These are phyloP conservation scores for Yamadazyma nakazawae DNA, from an alignment of 805 yeast genomes.

Conservation along the genomic window DNA sequence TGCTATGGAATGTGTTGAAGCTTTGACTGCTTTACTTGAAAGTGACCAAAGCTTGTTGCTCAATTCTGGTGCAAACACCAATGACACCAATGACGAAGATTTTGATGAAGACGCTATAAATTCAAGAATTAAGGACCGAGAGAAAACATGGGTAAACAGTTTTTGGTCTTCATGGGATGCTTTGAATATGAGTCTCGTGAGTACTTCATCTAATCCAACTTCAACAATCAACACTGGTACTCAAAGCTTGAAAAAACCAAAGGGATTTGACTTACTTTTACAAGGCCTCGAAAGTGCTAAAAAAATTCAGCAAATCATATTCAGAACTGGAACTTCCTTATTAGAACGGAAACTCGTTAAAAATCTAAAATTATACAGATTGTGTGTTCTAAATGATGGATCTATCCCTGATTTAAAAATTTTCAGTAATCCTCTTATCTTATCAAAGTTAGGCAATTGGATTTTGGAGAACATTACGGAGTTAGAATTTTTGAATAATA, in stretches of 20 bases:
- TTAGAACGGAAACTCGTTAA: slow-evolving; percentile 79
- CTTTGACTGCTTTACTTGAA: slow-evolving; percentile 81
- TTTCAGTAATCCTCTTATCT: slow-evolving; percentile 82
- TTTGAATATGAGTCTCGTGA: slow-evolving; percentile 28
- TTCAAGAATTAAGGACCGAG: slow-evolving; percentile 38
- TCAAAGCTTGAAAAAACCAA: slow-evolving; percentile 25
- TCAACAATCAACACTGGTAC: slow-evolving; percentile 10
- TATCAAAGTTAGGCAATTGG: slow-evolving; percentile 87
- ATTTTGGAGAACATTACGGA: slow-evolving; percentile 85
- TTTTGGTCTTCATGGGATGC: slow-evolving; percentile 64
- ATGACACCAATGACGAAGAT: slow-evolving; percentile 18
- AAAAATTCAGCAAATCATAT: slow-evolving; percentile 73
- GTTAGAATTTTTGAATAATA: slow-evolving; percentile 50
- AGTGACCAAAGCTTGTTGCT: slow-evolving; percentile 40
- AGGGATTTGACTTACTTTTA: slow-evolving; percentile 50
- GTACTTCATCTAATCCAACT: slow-evolving; percentile 8
- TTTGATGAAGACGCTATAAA: slow-evolving; percentile 19
- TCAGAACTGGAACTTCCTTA: slow-evolving; percentile 84
- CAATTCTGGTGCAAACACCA: slow-evolving; percentile 16
- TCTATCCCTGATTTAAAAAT: slow-evolving; percentile 67
- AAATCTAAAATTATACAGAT: slow-evolving; percentile 72
- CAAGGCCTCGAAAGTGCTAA: slow-evolving; percentile 87
- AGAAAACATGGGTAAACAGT: slow-evolving; percentile 70
- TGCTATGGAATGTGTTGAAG: slow-evolving; percentile 91
- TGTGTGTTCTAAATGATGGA: slow-evolving; percentile 85